A percentile compares a stretch with the other conserved stretches of the same genome.
Conservation (phyloP, 345 rosid species). For the Populus ilicifolia region DNA sequence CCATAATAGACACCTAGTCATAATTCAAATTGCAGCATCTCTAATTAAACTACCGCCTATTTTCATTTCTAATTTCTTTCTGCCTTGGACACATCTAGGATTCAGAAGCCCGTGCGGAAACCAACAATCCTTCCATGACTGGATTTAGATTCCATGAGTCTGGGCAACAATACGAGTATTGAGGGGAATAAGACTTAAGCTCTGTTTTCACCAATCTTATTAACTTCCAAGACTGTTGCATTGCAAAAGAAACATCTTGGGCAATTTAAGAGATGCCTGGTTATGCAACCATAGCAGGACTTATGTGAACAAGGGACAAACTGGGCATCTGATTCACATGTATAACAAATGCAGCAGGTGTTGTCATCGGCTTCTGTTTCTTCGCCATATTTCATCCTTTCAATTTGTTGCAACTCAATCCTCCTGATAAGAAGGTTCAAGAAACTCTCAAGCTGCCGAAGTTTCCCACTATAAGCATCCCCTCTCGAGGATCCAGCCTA, state of each 20-base stretch:
- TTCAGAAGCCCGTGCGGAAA: constrained; percentile 4
- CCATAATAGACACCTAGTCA: neutral
- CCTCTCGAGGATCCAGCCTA: constrained; percentile 65
- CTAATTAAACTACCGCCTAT: neutral
- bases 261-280: constrained; percentile 87
- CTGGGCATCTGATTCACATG: constrained; percentile 56
- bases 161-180: neutral
- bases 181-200: neutral
- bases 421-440: constrained; percentile 50
- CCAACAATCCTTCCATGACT: too few relatives aligned
- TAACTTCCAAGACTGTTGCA: constrained; percentile 61
- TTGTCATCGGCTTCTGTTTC: constrained; percentile 48
- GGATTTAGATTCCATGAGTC: neutral
- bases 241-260: constrained; percentile 96
- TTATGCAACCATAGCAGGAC: constrained; percentile 90
- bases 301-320: constrained; percentile 77
- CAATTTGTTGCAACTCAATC: constrained; percentile 37
- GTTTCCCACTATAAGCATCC: constrained; percentile 48
- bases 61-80: neutral
- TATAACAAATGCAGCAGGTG: constrained; percentile 84
- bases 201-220: constrained; percentile 29
- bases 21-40: constrained; percentile 2
- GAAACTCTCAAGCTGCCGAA: constrained; percentile 61
- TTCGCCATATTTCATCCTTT: constrained; percentile 26
- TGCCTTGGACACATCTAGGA: neutral